Base-by-base conservation (phyloP, 2,329 filamentous ascomycete genomes). In the Macrophomina phaseolina region DNA sequence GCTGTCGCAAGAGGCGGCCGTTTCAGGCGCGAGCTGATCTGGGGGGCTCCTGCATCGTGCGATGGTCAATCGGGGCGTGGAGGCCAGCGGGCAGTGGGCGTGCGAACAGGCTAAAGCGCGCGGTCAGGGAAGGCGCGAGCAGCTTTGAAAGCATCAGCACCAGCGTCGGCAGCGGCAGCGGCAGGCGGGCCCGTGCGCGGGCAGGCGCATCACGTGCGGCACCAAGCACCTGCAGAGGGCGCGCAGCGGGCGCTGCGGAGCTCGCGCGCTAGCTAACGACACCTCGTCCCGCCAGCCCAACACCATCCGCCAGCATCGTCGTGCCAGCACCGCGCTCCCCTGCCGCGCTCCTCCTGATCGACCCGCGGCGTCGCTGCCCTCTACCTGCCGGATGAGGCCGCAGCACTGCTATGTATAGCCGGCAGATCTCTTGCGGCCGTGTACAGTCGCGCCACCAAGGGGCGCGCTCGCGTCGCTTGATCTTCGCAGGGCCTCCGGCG, bases 281-380 rank as follows among this genome's bases (percentile, higher is more conserved):
- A 45, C 42, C 42, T 45, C 42, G 42, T 45, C 16, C 9, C 60
- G 23, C 34, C 38, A 46, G 9, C n/a, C 42, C 61, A 52, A 53
- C 61, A 42, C 36, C 61, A 42, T 18, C 48, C 16, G 8, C 61
- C 60, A 52, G 16, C 61, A 53, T 52, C 61, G 49, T 52, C 61
- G 30, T 11, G 52, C 36, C 61, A 38, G 23, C 61, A 40, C 36
- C 45, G 49, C 61, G 42, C 40, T 34, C 61, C 40, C 49, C 48
- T 49, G 23, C 38, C 36, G 30, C 49, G 45, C 60, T 63, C 61
- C 61, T 64, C 61, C 61, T 64, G 61, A 64, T 64, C 61, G 38
- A 46, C 61, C 61, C 61, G 61, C 36, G 18, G n/a, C 34, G n/a
- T n/a, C 18, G 61, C 48, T 63, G 46, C 60, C 32, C 46, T 45